A percentile compares a stretch with the other conserved stretches of the same genome.
Conservation (phyloP, 768 basidiomycete species). For the Lactarius pseudohatsudake region DNA sequence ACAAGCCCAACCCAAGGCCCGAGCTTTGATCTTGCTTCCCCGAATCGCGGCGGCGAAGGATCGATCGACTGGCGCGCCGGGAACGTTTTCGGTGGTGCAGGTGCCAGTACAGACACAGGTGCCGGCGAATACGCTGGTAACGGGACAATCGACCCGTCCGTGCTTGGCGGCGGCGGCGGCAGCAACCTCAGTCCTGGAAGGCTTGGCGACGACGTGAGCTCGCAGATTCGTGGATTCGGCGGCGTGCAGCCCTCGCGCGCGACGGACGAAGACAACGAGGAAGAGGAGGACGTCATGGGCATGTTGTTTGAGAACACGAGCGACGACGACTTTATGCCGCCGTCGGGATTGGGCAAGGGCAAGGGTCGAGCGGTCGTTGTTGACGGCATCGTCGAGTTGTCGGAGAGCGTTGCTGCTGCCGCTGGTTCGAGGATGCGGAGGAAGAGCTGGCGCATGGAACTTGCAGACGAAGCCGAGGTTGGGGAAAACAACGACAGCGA, state of each 20-base stretch:
- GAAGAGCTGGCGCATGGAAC: slow-evolving; percentile 18
- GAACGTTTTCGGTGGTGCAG: not conserved
- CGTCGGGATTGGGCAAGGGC: not conserved
- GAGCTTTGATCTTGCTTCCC: no score
- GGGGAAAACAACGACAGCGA: not conserved
- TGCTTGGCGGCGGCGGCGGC: slow-evolving; percentile 22
- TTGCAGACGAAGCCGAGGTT: slow-evolving; percentile 1
- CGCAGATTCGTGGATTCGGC: not conserved
- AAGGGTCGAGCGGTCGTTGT: not conserved
- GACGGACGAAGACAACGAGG: not conserved
- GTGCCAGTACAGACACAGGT: not conserved
- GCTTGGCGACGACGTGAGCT: not conserved
- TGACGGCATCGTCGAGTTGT: not conserved
- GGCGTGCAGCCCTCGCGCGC: not conserved
- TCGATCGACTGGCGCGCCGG: slow-evolving; percentile 5
- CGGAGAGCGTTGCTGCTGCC: not conserved
- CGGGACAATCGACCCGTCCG: slow-evolving; percentile 26
- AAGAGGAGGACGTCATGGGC: slow-evolving; percentile 12
- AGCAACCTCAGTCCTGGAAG: slow-evolving; percentile 7
- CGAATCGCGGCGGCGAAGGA: no score
- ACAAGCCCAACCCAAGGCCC: not conserved
- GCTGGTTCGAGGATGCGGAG: not conserved
- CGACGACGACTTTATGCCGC: not conserved
- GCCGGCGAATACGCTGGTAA: slow-evolving; percentile 17
- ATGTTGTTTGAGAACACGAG: not conserved